Evolutionary conservation across 73 alveolate genomes (phyloP), one percentile per base, ranked within the genome.

Genomic region (Paramecium tetraurelia): DNA sequence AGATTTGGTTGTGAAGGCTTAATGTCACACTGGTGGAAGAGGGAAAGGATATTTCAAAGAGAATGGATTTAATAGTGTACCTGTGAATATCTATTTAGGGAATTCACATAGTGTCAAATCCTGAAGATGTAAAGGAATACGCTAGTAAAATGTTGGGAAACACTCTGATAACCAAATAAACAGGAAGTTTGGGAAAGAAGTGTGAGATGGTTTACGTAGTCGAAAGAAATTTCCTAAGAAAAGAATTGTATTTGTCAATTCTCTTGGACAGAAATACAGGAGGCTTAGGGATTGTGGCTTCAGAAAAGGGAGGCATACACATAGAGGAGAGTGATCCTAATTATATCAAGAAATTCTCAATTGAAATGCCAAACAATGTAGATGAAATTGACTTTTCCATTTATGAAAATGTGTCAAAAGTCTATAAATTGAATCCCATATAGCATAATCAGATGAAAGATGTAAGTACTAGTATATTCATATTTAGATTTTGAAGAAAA

Each of bases 141-240:
- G 97, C 97, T n/a, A 29, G 43, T 40, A 85, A 93, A 48, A 96
- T 96, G 98, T 77, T 93, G 57, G 98, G 97, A n/a, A 50, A 86
- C 53, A 95, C 96, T 40, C 86, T 97, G 18, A 93, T 97, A 46
- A 95, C 98, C 75, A 95, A 96, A 92, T 93, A 96, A 92, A 95
- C 99, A 8, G 99, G 99, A 11, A 89, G 44, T 31, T 89, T 89
- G 76, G 99, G 99, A 46, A 94, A 93, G 94, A 95, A 93, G 48
- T 87, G 95, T 90, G 94, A 94, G 80, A 80, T 92, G 75, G 96
- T 95, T 53, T 92, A 92, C 22, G 92, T 95, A 12, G 93, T 92
- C 16, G 96, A 92, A 83, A 92, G 93, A 92, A 76, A 85, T 50
- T 59, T 59, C 85, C 63, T 93, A 48, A 86, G 77, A 90, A 92